Evolutionary conservation across 352 stramenopile species (phyloP).

Genomic region (Poterioochromonas sp.): DNA sequence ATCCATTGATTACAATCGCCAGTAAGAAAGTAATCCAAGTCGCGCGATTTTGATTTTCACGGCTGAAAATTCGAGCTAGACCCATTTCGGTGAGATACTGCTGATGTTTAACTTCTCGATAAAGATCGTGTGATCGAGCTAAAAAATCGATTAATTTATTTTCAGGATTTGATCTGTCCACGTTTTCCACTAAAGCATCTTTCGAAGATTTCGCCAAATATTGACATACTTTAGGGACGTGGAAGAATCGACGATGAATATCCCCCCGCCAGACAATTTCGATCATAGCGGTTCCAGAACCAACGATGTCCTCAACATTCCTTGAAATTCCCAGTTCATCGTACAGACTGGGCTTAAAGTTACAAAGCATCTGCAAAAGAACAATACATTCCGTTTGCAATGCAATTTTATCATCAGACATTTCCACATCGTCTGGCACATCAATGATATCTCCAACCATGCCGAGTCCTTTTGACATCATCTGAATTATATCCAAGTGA

Average conservation of each 20-base stretch:
- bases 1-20: conserved; percentile 38
- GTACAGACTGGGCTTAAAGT: conserved; percentile 40
- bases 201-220: conserved; percentile 42
- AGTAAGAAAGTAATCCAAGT: conserved; percentile 44
- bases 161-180: conserved; percentile 39
- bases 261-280: conserved; percentile 43
- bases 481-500: conserved; percentile 43
- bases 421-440: too few species aligned
- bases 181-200: conserved; percentile 37
- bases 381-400: conserved; percentile 43
- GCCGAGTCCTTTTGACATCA: conserved; percentile 37
- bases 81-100: conserved; percentile 36
- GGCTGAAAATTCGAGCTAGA: conserved; percentile 37
- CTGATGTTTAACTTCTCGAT: conserved; percentile 45
- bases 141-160: conserved; percentile 43
- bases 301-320: conserved; percentile 40
- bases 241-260: conserved; percentile 43
- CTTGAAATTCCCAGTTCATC: conserved; percentile 37
- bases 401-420: conserved; percentile 30
- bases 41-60: conserved; percentile 42
- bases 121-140: conserved; percentile 37
- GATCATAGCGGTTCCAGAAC: conserved; percentile 35
- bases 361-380: conserved; percentile 44
- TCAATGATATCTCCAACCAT: not conserved
- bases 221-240: conserved; percentile 40